Conservation (phyloP, 2,329 filamentous ascomycete genomes). For the Alternaria consortialis region DNA sequence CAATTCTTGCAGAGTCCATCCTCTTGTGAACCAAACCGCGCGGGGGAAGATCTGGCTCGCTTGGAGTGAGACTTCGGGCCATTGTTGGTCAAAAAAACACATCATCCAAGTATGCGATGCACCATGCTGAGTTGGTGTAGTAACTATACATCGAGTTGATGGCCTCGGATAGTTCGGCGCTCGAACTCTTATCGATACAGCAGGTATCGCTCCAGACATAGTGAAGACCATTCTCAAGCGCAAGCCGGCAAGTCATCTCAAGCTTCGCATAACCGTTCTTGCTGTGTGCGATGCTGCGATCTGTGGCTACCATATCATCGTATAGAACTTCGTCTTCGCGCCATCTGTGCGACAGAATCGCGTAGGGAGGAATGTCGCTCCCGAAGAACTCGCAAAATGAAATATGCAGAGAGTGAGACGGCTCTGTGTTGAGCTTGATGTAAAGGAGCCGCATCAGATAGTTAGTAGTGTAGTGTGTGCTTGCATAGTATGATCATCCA, state of each 20-base stretch:
- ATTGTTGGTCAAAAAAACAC: no score
- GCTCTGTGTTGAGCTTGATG: not conserved
- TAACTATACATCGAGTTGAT: constrained; percentile 9
- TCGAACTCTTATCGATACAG: constrained; percentile 3
- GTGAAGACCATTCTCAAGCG: not conserved
- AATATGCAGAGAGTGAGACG: not conserved
- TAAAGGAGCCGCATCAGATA: not conserved
- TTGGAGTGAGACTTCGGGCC: no score
- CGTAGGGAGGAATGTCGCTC: constrained; percentile 10
- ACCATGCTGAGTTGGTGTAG: not conserved
- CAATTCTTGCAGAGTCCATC: no score
- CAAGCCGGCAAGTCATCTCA: not conserved
- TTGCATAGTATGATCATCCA: not conserved
- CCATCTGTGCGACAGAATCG: constrained; percentile 23
- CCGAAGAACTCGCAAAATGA: not conserved
- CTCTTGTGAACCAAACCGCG: no score
- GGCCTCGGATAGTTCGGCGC: constrained; percentile 1
- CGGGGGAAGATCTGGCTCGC: no score
- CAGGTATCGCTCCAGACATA: constrained; percentile 2
- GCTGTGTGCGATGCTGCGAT: not conserved
- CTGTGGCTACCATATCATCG: not conserved
- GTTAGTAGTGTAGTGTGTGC: not conserved
- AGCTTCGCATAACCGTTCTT: not conserved
- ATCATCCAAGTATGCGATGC: no score
- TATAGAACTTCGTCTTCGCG: constrained; percentile 12